Conservation (phyloP, 1,284 basidiomycete genomes). For the Rhodotorula sp. region DNA sequence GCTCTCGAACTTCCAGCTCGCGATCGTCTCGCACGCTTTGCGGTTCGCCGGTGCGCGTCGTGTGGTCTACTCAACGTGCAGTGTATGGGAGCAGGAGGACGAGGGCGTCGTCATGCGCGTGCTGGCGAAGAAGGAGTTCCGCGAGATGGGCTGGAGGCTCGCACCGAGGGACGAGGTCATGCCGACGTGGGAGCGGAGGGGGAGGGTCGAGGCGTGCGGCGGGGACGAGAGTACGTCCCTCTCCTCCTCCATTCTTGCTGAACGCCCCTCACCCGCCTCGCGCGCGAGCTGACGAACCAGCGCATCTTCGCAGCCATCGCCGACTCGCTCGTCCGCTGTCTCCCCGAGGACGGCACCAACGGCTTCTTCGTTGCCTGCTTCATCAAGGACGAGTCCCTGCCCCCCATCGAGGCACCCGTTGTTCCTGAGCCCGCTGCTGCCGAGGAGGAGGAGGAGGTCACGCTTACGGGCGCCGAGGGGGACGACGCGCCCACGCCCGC, state of each 20-base stretch:
- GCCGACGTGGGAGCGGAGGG: constrained; percentile 76
- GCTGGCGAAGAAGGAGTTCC: constrained; percentile 69
- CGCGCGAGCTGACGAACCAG: no score
- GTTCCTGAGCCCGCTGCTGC: neutral
- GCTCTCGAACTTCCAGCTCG: constrained; percentile 82
- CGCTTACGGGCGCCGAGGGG: neutral
- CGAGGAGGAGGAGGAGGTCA: neutral
- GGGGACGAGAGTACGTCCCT: constrained; percentile 43
- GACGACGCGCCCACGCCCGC: neutral
- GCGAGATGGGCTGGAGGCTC: constrained; percentile 63
- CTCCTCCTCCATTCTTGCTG: neutral
- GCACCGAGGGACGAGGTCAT: constrained; percentile 68
- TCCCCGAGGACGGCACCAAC: constrained; percentile 82
- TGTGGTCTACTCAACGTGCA: constrained; percentile 96
- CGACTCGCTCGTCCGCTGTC: constrained; percentile 74
- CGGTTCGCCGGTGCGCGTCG: constrained; percentile 68
- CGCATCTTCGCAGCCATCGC: constrained; percentile 64
- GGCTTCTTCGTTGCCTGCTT: constrained; percentile 94
- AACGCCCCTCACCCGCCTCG: neutral
- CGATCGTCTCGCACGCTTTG: constrained; percentile 94
- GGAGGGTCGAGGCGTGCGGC: constrained; percentile 61
- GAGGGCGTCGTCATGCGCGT: constrained; percentile 72
- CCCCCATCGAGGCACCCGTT: constrained; percentile 11
- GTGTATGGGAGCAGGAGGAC: constrained; percentile 86
- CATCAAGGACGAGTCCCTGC: constrained; percentile 52